Percentiles rank a stretch among this genome's conserved stretches.
These are phyloP conservation scores for Leucosporidium yakuticum DNA, from an alignment of 768 basidiomycete species.

Conservation along the genomic window DNA sequence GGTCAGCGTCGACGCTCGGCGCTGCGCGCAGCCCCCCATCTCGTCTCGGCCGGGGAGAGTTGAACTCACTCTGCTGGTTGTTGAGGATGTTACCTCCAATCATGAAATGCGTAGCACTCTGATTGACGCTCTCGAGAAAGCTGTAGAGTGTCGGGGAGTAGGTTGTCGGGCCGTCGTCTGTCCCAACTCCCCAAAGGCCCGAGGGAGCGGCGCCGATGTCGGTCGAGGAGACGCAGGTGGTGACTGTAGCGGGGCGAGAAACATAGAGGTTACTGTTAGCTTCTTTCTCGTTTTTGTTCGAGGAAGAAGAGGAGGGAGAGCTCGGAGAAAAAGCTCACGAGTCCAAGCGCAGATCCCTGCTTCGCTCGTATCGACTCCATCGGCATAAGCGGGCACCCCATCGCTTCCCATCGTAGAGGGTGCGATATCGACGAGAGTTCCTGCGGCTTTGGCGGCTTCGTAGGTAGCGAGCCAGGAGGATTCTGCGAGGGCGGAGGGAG, in stretches of 20 bases:
- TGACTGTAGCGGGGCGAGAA: background rate
- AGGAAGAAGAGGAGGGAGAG: background rate
- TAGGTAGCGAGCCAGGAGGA: conserved; percentile 78
- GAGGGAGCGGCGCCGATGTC: conserved; percentile 47
- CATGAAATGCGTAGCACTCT: conserved; percentile 73
- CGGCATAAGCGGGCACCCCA: too few species aligned
- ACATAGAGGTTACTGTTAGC: too few species aligned
- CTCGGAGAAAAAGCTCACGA: too few species aligned
- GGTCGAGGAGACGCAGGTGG: too few species aligned
- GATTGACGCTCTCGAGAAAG: conserved; percentile 60
- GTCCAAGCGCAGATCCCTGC: conserved; percentile 3
- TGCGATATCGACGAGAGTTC: conserved; percentile 67
- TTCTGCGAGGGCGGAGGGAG: too few species aligned
- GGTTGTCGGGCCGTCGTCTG: conserved; percentile 72
- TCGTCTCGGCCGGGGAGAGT: too few species aligned
- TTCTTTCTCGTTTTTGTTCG: too few species aligned
- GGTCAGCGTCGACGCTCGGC: too few species aligned
- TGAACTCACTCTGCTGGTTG: conserved; percentile 15
- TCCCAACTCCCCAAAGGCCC: too few species aligned
- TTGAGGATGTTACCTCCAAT: conserved; percentile 63
- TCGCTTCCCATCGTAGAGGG: conserved; percentile 46
- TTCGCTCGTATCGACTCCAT: background rate
- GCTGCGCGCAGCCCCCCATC: too few species aligned
- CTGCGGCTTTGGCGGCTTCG: conserved; percentile 58
- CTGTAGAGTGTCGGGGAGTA: conserved; percentile 51